Evolutionary conservation across 257 asterid genomes (phyloP), one percentile per base, ranked within the genome.

Genomic region (Craterostigma plantagineum): DNA sequence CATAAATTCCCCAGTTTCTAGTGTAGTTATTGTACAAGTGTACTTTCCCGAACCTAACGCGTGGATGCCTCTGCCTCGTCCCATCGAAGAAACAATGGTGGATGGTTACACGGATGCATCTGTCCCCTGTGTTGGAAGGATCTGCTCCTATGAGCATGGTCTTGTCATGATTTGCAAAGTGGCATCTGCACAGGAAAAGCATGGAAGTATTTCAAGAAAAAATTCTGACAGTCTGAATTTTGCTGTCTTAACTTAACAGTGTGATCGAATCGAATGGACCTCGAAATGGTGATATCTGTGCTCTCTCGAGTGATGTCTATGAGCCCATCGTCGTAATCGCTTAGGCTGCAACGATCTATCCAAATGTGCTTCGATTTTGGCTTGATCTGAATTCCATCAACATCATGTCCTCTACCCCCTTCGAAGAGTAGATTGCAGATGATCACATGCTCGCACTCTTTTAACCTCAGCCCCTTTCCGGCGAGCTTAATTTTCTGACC

Each of bases 301-400:
- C 97, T 86, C 56, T 59, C 76, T 18, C 77, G 55, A 9, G 82
- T 73, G 48, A 86, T 67, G 59, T 78, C 97, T 1, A 86, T 71
- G 37, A 86, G 49, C 4, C 97, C 97, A 52, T 86, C 94, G 0
- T 46, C 56, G 46, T 59, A 86, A 42, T 81, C 80, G 11, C 76
- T 59, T 17, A 86, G 81, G 70, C 76, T 78, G 57, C 97, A 86
- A 7, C 95, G 87, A 38, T 86, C 95, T 2, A 86, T 78, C 97
- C 94, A 86, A 38, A 86, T 73, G 51, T 81, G 85, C 56, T 65
- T 69, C 0, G 93, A 76, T 0, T 71, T 78, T 10, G 94, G 93
- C 40, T 87, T 81, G 7, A 87, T 81, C 53, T 86, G 97, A 70
- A 86, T 73, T 46, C 53, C 93, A 61, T 86, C 97, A 2, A 46